phyloP scores from a whole-genome alignment of 352 stramenopile genomes.

The Nothophytophthora sp. region DNA sequence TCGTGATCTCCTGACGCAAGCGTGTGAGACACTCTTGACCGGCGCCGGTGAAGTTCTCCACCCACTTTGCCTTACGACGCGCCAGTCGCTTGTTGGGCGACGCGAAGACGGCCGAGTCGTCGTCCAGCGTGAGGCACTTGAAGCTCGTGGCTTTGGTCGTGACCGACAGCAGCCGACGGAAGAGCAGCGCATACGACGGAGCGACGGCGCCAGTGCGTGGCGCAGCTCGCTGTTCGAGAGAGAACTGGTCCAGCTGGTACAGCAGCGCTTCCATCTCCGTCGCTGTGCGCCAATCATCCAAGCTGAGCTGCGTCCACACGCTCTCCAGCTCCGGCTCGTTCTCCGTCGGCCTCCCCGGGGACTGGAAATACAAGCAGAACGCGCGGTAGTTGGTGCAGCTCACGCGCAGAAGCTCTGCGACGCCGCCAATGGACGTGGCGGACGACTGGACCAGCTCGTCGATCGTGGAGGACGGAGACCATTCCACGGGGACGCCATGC shows the following conservation, averaged over 20 bases:
- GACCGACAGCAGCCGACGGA: conserved; percentile 31
- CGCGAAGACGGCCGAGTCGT: conserved; percentile 3
- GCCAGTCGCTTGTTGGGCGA: conserved; percentile 1
- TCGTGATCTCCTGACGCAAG: conserved; percentile 16
- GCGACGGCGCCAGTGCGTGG: conserved; percentile 11
- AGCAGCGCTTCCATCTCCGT: conserved; percentile 35
- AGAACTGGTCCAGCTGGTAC: conserved; percentile 27
- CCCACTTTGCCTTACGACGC: conserved; percentile 19
- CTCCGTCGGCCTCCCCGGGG: conserved; percentile 7
- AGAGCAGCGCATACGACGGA: conserved; percentile 32
- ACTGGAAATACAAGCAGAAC: conserved; percentile 32
- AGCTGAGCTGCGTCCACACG: conserved; percentile 25
- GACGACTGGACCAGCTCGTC: conserved; percentile 12
- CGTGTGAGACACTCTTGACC: conserved; percentile 17
- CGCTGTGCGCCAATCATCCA: conserved; percentile 27
- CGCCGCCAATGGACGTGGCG: conserved; percentile 20
- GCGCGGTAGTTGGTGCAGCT: conserved; percentile 23
- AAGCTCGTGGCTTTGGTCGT: conserved; percentile 24
- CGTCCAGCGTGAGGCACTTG: conserved; percentile 29
- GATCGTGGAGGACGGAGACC: conserved; percentile 4
- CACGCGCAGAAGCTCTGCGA: conserved; percentile 27
- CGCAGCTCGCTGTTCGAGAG: conserved; percentile 20
- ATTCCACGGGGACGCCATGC: neutral
- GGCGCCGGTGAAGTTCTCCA: conserved; percentile 19
- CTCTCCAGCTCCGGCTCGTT: conserved; percentile 15